Conservation (phyloP, 441 rosid species). For the Eruca vesicaria region DNA sequence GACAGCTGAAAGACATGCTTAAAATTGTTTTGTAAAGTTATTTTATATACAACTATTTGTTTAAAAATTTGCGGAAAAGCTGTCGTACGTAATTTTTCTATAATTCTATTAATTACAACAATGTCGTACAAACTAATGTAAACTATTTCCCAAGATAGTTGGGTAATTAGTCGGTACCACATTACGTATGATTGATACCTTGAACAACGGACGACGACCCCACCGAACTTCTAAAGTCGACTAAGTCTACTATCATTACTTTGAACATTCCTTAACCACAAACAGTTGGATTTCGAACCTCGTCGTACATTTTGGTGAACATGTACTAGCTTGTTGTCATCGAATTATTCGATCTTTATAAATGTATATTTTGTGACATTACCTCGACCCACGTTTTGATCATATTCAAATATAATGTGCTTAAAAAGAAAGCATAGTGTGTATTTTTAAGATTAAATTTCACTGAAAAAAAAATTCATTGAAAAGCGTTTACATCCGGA, state of each 20-base stretch:
- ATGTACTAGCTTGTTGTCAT: not conserved
- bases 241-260: not conserved
- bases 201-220: not conserved
- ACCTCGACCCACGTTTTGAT: conserved; percentile 29
- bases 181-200: conserved; percentile 4
- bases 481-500: not conserved
- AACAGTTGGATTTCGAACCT: not conserved
- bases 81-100: not conserved
- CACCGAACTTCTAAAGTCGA: not conserved
- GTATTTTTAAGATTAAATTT: not conserved
- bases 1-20: not conserved
- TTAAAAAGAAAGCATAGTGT: not conserved
- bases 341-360: not conserved
- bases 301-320: not conserved
- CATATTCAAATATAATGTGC: conserved; percentile 1
- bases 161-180: conserved; percentile 14
- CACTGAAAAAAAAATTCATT: not conserved
- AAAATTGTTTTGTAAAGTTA: not conserved
- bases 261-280: conserved; percentile 6
- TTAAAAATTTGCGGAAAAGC: not conserved
- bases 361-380: conserved; percentile 2
- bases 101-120: not conserved
- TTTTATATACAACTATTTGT: not conserved
- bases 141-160: not conserved
- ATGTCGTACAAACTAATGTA: conserved; percentile 1